Percentiles rank a stretch among this genome's conserved stretches.
These are phyloP conservation scores for Apiotrichum brassicae DNA, from an alignment of 1,284 basidiomycete genomes.

Conservation along the genomic window DNA sequence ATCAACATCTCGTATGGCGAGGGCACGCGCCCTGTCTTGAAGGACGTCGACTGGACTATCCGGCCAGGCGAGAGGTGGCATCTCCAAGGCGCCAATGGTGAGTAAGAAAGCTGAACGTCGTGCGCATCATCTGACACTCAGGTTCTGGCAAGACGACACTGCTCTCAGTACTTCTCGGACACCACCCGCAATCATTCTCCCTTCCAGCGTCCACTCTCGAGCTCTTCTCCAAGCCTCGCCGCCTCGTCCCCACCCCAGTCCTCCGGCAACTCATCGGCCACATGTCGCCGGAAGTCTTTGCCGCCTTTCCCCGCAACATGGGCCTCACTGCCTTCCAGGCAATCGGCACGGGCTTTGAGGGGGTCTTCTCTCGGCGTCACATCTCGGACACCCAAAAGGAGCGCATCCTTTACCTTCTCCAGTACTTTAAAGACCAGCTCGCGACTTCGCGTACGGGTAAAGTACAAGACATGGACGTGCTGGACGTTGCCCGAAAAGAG, in stretches of 20 bases:
- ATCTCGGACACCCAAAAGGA: constrained; percentile 48
- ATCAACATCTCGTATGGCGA: constrained; percentile 68
- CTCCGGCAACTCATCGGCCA: constrained; percentile 64
- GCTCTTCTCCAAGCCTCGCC: constrained; percentile 67
- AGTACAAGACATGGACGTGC: constrained; percentile 1
- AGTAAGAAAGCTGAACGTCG: no score
- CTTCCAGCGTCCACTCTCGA: constrained; percentile 53
- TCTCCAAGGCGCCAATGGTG: constrained; percentile 77
- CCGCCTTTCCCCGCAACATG: constrained; percentile 75
- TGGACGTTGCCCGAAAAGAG: constrained; percentile 42
- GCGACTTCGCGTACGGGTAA: constrained; percentile 2
- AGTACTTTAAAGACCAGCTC: constrained; percentile 49
- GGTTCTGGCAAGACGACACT: constrained; percentile 94
- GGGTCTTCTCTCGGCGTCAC: constrained; percentile 59
- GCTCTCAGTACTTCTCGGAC: constrained; percentile 83
- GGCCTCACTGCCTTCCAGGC: constrained; percentile 68
- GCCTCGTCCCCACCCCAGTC: constrained; percentile 55
- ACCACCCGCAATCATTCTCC: constrained; percentile 88
- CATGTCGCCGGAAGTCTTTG: constrained; percentile 81
- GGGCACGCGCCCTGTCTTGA: constrained; percentile 59
- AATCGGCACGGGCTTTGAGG: constrained; percentile 76
- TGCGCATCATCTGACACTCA: constrained; percentile 45
- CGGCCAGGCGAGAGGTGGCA: constrained; percentile 76
- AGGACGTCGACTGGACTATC: constrained; percentile 71
- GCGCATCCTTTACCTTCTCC: constrained; percentile 53